Evolutionary conservation across 2,329 filamentous ascomycete species (phyloP).

Genomic region (Beauveria asiatica): DNA sequence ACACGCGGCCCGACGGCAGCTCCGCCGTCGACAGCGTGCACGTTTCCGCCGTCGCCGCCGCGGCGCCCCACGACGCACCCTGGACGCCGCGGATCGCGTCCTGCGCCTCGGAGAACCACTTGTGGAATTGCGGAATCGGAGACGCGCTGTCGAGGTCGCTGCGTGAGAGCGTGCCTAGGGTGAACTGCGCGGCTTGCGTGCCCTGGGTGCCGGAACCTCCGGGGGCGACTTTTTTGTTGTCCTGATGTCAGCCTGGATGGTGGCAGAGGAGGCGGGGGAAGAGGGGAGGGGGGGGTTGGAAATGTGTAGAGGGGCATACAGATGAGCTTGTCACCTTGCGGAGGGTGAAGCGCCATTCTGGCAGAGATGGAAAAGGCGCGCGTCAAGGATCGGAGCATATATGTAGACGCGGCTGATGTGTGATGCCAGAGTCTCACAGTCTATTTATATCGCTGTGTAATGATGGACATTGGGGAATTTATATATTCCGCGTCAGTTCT

Average conservation of each 20-base stretch:
- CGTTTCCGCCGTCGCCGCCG: constrained; percentile 76
- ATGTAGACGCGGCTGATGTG: not conserved
- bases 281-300: not conserved
- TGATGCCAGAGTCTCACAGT: not conserved
- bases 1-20: constrained; percentile 76
- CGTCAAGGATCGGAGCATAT: constrained; percentile 1
- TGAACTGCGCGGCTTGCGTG: constrained; percentile 67
- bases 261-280: no score
- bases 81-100: constrained; percentile 42
- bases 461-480: no score
- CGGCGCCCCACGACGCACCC: not conserved
- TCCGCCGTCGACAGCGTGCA: constrained; percentile 78
- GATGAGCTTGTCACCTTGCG: constrained; percentile 37
- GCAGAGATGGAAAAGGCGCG: constrained; percentile 17
- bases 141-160: constrained; percentile 50
- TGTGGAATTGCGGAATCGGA: constrained; percentile 78
- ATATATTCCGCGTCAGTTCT: no score
- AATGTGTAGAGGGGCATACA: constrained; percentile 28
- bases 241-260: no score
- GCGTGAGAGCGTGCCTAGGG: constrained; percentile 49
- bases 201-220: constrained; percentile 46
- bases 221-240: constrained; percentile 48
- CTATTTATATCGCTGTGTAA: not conserved
- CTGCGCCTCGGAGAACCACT: constrained; percentile 76
- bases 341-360: constrained; percentile 37